Percentiles rank a stretch among this genome's conserved stretches.
Evolutionary conservation across 2,329 filamentous ascomycete genomes (phyloP).

Genomic region (Calonectria pteridis): DNA sequence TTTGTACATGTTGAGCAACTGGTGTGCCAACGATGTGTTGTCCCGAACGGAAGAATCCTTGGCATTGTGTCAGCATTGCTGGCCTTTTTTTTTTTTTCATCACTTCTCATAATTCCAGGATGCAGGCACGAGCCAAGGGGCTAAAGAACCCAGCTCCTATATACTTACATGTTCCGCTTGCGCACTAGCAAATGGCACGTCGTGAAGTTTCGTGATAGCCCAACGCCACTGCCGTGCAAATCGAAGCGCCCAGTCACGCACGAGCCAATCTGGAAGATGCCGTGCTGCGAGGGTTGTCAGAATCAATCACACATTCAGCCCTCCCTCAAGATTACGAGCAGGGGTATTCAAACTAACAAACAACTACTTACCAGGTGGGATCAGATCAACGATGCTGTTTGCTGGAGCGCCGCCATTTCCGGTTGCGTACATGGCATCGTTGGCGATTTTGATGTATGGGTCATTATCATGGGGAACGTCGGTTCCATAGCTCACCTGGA

Average conservation of each 20-base stretch:
- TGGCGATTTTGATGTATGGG: constrained; percentile 47
- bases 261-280: constrained; percentile 45
- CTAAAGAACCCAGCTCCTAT: background rate
- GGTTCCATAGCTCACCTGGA: constrained; percentile 49
- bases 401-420: constrained; percentile 48
- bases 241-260: constrained; percentile 47
- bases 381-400: constrained; percentile 58
- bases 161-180: constrained; percentile 44
- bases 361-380: constrained; percentile 50
- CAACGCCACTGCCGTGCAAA: constrained; percentile 51
- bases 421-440: constrained; percentile 48
- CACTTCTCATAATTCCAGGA: background rate
- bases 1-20: constrained; percentile 36
- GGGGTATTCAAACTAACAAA: background rate
- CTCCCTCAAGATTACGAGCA: background rate
- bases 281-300: constrained; percentile 32
- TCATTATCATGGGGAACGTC: constrained; percentile 46
- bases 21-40: constrained; percentile 43
- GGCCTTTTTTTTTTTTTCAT: background rate
- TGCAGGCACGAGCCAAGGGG: background rate
- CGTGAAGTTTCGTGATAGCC: constrained; percentile 50
- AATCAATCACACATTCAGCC: constrained; percentile 16
- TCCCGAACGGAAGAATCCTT: constrained; percentile 24
- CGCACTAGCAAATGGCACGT: constrained; percentile 48
- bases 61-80: constrained; percentile 33